Base-by-base conservation (phyloP, 306 rosid genomes). In the Vigna unguiculata region DNA sequence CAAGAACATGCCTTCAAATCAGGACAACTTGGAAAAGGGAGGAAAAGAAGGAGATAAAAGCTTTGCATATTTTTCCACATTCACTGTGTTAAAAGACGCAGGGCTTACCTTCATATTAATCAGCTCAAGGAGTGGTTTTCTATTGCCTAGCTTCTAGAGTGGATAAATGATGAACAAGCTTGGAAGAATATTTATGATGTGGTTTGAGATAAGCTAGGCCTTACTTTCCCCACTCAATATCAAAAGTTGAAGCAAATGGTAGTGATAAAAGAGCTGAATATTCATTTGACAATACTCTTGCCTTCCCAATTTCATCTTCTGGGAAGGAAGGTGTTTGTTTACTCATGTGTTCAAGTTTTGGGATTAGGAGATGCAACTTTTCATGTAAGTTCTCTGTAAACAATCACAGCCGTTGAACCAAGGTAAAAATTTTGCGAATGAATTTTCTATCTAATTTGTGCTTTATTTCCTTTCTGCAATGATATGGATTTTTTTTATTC, bases 1-100 rank as follows among this genome's bases (percentile, higher is more conserved):
- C 97, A 95, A 87, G 96, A 92, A 55, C 83, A 87, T 46, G 97
- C 93, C 54, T 89, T 92, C 77, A 95, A 89, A 80, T 95, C 98
- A 54, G 97, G 97, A 59, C 93, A 90, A 74, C 67, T 95, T 46
- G 98, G 98, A 80, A 91, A 89, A 61, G 98, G 98, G 80, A 84
- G 70, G 85, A 95, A 91, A 82, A 88, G 94, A 48, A 90, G 88
- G 69, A 73, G 88, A 80, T 94, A 83, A 76, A 85, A 58, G 8
- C 57, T 36, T 36, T 57, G 32, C 52, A 0, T 51, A 47, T 22
- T 57, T 17, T 24, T 11, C 16, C n/a, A 24, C 25, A 14, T 14
- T 0, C 62, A 22, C 32, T 4, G 9, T 11, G 25, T 57, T 69
- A 17, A 78, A 16, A 43, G 17, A 16, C n/a, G n/a, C 11, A 20